Percentiles rank a stretch among this genome's conserved stretches.
These are phyloP conservation scores for Yueomyces sinensis DNA, from an alignment of 805 yeast genomes.

Conservation along the genomic window DNA sequence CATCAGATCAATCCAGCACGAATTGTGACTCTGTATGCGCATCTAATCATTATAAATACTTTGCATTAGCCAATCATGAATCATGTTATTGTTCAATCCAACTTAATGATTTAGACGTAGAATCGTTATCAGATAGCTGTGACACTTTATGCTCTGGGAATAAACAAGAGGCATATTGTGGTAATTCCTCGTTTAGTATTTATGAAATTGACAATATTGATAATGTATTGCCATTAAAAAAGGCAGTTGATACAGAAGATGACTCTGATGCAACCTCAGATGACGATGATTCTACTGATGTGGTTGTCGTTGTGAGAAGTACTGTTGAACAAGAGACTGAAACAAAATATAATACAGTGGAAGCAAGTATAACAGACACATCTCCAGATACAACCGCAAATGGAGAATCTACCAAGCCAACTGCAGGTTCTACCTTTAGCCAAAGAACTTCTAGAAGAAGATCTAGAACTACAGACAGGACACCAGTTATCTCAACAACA, in stretches of 20 bases:
- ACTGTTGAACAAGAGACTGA: slow-evolving; percentile 14
- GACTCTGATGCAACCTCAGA: slow-evolving; percentile 4
- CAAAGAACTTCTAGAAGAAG: background rate
- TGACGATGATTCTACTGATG: slow-evolving; percentile 3
- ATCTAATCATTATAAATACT: slow-evolving; percentile 12
- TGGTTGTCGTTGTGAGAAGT: slow-evolving; percentile 5
- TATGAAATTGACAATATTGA: slow-evolving; percentile 23
- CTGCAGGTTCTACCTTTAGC: background rate
- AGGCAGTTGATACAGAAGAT: slow-evolving; percentile 1
- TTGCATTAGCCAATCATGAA: slow-evolving; percentile 18
- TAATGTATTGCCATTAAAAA: background rate
- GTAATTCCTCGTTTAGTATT: slow-evolving; percentile 34
- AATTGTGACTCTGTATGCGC: slow-evolving; percentile 14
- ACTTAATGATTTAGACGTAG: slow-evolving; percentile 8
- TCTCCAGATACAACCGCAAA: slow-evolving; percentile 8
- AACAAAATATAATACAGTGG: slow-evolving; percentile 8
- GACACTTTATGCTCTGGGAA: slow-evolving; percentile 41
- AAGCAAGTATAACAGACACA: slow-evolving; percentile 10
- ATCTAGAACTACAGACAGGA: background rate
- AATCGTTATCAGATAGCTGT: slow-evolving; percentile 11
- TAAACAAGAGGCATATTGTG: slow-evolving; percentile 49
- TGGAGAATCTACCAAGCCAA: background rate
- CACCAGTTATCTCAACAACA: slow-evolving; percentile 4
- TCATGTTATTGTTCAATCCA: slow-evolving; percentile 23
- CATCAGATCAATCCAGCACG: slow-evolving; percentile 19